Conservation (phyloP, 1,139 yeast species). For the Meyerozyma guilliermondii region DNA sequence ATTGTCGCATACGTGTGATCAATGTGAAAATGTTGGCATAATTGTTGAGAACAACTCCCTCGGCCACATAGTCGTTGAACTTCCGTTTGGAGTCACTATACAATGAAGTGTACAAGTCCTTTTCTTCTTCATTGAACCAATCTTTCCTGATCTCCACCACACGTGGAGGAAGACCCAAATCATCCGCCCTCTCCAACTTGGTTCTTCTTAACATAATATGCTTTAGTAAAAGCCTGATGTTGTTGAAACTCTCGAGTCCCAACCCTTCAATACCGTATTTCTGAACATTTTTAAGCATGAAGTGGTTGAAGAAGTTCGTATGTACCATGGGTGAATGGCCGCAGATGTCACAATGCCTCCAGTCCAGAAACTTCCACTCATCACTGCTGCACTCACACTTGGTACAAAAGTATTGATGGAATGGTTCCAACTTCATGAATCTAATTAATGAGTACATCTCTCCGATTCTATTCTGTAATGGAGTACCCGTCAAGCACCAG, state of each 20-base stretch:
- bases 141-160: constrained; percentile 84
- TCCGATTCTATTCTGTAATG: constrained; percentile 92
- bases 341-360: constrained; percentile 80
- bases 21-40: constrained; percentile 95
- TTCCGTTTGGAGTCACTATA: constrained; percentile 83
- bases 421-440: constrained; percentile 79
- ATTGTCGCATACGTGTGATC: constrained; percentile 94
- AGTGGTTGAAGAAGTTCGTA: constrained; percentile 91
- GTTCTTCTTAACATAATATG: constrained; percentile 92
- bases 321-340: constrained; percentile 93
- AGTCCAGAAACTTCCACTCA: constrained; percentile 80
- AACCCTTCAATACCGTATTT: constrained; percentile 73
- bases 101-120: constrained; percentile 81
- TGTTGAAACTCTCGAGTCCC: constrained; percentile 71
- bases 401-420: constrained; percentile 84
- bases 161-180: constrained; percentile 92
- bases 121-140: constrained; percentile 87
- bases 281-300: constrained; percentile 88
- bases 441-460: constrained; percentile 89
- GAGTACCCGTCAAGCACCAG: constrained; percentile 95
- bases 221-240: constrained; percentile 65
- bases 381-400: constrained; percentile 78
- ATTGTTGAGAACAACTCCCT: constrained; percentile 91
- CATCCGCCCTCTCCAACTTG: constrained; percentile 93
- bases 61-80: constrained; percentile 84